Conservation (phyloP, 192 early-diverging fungal species). For the Podila epigama region DNA sequence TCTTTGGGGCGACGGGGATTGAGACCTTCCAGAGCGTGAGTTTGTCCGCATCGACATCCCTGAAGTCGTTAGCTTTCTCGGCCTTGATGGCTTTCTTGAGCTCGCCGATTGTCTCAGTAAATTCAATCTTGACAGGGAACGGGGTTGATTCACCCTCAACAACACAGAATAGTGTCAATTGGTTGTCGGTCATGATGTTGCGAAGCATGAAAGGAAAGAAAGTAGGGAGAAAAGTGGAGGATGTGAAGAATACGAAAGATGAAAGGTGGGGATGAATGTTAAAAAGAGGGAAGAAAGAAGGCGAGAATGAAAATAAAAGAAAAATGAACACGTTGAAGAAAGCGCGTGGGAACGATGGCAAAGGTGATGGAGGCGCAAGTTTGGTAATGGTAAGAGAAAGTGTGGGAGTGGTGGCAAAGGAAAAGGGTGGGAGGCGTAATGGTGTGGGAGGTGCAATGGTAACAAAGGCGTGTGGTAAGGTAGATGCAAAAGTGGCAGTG, state of each 20-base stretch:
- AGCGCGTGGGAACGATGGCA: background rate
- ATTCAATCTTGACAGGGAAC: background rate
- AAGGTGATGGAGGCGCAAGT: background rate
- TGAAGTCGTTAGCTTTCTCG: background rate
- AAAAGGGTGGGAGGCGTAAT: too few species aligned
- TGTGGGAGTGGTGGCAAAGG: too few species aligned
- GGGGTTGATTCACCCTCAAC: background rate
- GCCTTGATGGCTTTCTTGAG: too few species aligned
- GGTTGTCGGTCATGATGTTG: constrained; percentile 1
- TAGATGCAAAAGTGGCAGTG: too few species aligned
- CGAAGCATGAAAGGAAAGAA: background rate
- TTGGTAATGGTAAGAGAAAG: background rate
- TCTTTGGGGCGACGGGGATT: too few species aligned
- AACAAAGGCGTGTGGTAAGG: too few species aligned
- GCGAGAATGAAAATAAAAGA: background rate
- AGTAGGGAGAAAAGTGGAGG: background rate
- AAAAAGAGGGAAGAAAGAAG: background rate
- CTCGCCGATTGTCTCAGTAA: background rate
- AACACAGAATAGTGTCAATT: background rate
- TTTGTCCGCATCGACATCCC: background rate
- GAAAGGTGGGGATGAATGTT: background rate
- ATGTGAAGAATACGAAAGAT: background rate
- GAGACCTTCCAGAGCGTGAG: background rate
- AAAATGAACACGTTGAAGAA: background rate
- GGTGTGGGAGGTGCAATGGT: too few species aligned